Base-by-base conservation (phyloP, 2,329 filamentous ascomycete genomes). In the Fusarium bactridioides region DNA sequence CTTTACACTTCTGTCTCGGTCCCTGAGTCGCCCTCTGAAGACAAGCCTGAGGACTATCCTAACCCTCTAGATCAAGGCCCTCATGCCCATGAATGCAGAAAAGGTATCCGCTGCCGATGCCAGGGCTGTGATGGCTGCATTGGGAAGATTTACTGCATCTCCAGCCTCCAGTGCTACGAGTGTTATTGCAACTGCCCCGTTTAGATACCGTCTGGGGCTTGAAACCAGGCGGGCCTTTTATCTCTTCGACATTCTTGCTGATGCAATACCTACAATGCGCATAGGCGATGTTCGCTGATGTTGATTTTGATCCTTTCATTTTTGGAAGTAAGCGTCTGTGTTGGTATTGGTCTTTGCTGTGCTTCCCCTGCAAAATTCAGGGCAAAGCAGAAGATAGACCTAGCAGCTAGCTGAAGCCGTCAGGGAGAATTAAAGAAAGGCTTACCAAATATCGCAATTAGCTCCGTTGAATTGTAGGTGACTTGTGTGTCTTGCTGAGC, bases 121-220 rank as follows among this genome's bases (percentile, higher is more conserved):
- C 4, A 29, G 8, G 64, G 62, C 1, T 67, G 62, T 11, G 21
- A 25, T 11, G 53, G 62, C 2, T 67, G 64, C 15, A 59, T 10
- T 3, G 8, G 35, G 1, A 18, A 51, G 7, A 41, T 67, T 8
- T 67, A 67, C 13, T 67, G 62, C 13, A 61, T 67, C 18, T 11
- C 23, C 5, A 67, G 44, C 10, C 31, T 51, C 7, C 64, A 67
- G 44, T 67, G 53, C 23, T 67, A 67, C 21, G 18, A 19, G 7
- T 67, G 62, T 23, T 67, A 67, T 25, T 45, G 38, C 23, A 35
- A 67, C 13, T 67, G 62, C 8, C 16, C 19, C 3, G 44, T 67
- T 10, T 67, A 37, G 21, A 13, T 12, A n/a, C 3, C 12, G 2
- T 27, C 5, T 2, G 2, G 5, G 33, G 9, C 10, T 54, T 4